Base-by-base conservation (phyloP, 108 stramenopile genomes). In the Nitzschia sp. region DNA sequence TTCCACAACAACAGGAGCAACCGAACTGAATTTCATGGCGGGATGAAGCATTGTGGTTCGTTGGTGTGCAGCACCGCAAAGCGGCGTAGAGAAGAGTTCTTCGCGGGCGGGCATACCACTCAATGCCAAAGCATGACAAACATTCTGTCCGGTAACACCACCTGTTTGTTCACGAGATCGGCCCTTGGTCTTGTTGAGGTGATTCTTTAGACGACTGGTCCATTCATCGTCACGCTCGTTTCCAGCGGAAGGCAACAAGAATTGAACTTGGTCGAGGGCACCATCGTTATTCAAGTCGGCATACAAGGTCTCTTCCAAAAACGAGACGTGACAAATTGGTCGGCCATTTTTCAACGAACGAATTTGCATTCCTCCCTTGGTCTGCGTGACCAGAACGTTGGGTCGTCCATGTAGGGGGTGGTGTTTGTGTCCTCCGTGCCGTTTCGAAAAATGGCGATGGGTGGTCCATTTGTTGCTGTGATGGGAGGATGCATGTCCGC, bases 311-410 rank as follows among this genome's bases (percentile, higher is more conserved):
- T 91, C 79, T 53, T 91, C 88, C 64, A 78, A 62, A 1, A 94
- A 63, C 2, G 85, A 79, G 63, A 91, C 46, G 52, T 90, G 93
- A 43, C 93, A 94, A 14, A 94, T 62, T 2, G 84, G 73, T 20
- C 72, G 65, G 9, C 93, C 93, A 77, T 94, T 90, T 60, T 85
- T 84, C 7, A 91, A 63, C n/a, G 93, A 94, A 17, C 87, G 75
- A 52, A 94, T 80, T 9, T 87, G 82, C 53, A 94, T 41, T 11
- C 93, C 93, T 25, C 82, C 81, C 19, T 78, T 66, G 43, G 79
- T 74, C 43, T 85, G 80, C 43, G 71, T 82, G 6, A 88, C 72
- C 15, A 94, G 53, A 10, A 85, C 89, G 69, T 94, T 91, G 34
- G 93, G 89, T 38, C 73, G 79, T 37, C 91, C 91, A 9, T 72